A percentile compares a stretch with the other conserved stretches of the same genome.
Evolutionary conservation across 2,329 filamentous ascomycete species (phyloP).

Genomic region (Penicillium vulpinum): DNA sequence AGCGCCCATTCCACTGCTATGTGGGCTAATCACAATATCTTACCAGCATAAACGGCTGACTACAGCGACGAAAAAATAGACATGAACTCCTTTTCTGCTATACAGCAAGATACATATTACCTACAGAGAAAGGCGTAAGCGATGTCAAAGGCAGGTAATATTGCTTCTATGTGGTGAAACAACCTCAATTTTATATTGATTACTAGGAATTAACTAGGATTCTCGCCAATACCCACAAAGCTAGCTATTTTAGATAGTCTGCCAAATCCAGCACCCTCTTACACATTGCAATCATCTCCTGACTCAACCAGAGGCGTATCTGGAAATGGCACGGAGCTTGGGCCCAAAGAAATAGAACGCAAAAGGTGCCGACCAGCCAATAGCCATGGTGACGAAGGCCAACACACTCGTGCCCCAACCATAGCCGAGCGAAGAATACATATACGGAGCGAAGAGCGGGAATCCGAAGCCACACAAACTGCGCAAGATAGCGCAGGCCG

Average conservation of each 20-base stretch:
- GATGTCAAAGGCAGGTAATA: too few relatives aligned
- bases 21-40: too few relatives aligned
- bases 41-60: too few relatives aligned
- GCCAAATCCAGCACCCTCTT: background rate
- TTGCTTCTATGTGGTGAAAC: too few relatives aligned
- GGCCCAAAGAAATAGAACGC: constrained; percentile 5
- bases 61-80: too few relatives aligned
- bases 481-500: constrained; percentile 26
- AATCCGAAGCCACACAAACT: constrained; percentile 33
- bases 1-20: too few relatives aligned
- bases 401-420: constrained; percentile 38
- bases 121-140: too few relatives aligned
- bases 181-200: too few relatives aligned
- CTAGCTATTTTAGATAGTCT: background rate
- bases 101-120: too few relatives aligned
- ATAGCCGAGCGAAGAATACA: constrained; percentile 29
- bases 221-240: background rate
- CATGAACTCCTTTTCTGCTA: too few relatives aligned
- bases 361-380: constrained; percentile 44
- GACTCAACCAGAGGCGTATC: background rate
- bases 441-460: constrained; percentile 33
- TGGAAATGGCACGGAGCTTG: background rate
- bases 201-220: too few relatives aligned
- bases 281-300: background rate
- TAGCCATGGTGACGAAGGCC: constrained; percentile 32